These are phyloP conservation scores for Acanthamoeba castellanii DNA, from an alignment of 208 protist genomes.

Conservation along the genomic window DNA sequence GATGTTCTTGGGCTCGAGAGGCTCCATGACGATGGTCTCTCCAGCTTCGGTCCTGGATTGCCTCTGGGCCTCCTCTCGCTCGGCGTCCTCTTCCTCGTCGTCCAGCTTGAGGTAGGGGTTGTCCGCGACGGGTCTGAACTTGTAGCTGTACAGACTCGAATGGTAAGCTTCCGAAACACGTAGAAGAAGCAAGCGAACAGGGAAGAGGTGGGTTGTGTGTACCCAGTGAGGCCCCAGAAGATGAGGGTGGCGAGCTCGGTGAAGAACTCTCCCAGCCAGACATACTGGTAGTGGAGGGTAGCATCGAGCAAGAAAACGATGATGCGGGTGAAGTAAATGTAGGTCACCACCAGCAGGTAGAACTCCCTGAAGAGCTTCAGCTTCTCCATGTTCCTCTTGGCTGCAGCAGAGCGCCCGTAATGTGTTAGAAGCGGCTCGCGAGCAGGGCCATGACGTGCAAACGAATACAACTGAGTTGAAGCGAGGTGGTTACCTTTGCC, in stretches of 20 bases:
- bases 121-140: conserved; percentile 32
- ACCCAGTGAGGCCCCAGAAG: conserved; percentile 42
- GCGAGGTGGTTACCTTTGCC: conserved; percentile 70
- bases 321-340: conserved; percentile 93
- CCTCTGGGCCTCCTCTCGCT: conserved; percentile 2
- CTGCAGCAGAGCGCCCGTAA: neutral
- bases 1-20: neutral
- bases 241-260: conserved; percentile 54
- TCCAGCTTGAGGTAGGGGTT: conserved; percentile 46
- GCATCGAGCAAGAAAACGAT: conserved; percentile 82
- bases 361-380: conserved; percentile 91
- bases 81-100: conserved; percentile 49
- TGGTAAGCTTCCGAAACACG: neutral
- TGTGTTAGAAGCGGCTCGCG: no score
- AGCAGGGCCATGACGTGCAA: no score
- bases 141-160: neutral
- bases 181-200: neutral
- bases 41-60: neutral
- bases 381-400: conserved; percentile 83
- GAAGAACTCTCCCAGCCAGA: conserved; percentile 59
- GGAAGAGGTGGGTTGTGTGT: neutral
- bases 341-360: conserved; percentile 91
- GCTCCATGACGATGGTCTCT: neutral
- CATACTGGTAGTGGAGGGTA: conserved; percentile 48
- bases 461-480: neutral